Percentiles rank a stretch among this genome's conserved stretches.
Conservation (phyloP, 768 basidiomycete genomes). For the Imleria badia region DNA sequence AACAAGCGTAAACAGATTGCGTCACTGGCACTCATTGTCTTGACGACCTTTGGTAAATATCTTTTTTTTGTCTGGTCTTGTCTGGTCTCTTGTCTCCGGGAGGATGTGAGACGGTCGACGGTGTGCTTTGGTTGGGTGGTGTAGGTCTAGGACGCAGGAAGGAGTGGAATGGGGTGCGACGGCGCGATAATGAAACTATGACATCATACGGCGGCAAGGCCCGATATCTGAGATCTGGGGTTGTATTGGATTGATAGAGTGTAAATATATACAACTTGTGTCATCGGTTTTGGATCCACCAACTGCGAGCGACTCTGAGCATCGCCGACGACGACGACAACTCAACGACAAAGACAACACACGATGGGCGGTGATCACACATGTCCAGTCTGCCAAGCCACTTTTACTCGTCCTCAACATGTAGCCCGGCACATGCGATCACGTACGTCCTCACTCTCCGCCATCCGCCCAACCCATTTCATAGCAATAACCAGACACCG, state of each 20-base stretch:
- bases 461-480: slow-evolving; percentile 12
- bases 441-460: slow-evolving; percentile 54
- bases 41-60: slow-evolving; percentile 26
- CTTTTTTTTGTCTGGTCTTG: background rate
- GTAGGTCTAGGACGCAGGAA: background rate
- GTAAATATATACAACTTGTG: slow-evolving; percentile 41
- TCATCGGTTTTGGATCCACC: slow-evolving; percentile 33
- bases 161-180: background rate
- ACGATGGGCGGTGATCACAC: slow-evolving; percentile 81
- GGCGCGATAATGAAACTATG: slow-evolving; percentile 17
- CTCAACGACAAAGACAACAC: background rate
- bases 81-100: background rate
- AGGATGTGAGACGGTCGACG: background rate
- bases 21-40: slow-evolving; percentile 32
- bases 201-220: slow-evolving; percentile 30
- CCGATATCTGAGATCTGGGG: slow-evolving; percentile 39
- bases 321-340: slow-evolving; percentile 15
- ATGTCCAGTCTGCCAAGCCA: slow-evolving; percentile 84
- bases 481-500: slow-evolving; percentile 58
- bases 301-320: slow-evolving; percentile 22
- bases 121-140: background rate
- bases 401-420: slow-evolving; percentile 88
- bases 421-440: slow-evolving; percentile 90
- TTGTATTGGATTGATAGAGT: slow-evolving; percentile 23
- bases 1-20: slow-evolving; percentile 33